Conservation (phyloP, 2,329 filamentous ascomycete genomes). For the Claviceps africana region DNA sequence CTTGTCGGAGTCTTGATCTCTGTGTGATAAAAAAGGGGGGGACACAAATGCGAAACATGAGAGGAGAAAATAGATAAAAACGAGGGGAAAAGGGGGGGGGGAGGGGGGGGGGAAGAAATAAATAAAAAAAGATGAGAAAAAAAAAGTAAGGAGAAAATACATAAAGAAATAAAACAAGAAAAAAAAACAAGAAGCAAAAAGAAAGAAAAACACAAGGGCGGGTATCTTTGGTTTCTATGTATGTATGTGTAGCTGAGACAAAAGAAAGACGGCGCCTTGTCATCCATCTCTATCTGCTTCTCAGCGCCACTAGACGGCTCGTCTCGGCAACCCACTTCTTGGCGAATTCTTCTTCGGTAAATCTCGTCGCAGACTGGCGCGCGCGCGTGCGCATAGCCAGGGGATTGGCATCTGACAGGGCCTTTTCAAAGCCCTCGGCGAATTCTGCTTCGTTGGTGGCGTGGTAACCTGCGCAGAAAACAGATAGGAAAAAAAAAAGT, state of each 20-base stretch:
- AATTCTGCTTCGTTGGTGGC: slow-evolving; percentile 69
- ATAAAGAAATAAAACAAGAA: not conserved
- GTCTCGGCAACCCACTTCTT: slow-evolving; percentile 65
- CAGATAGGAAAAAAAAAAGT: not conserved
- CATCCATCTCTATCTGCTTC: slow-evolving; percentile 10
- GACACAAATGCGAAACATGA: not conserved
- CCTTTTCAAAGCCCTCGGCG: slow-evolving; percentile 64
- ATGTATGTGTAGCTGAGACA: not conserved
- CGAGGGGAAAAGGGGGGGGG: not conserved
- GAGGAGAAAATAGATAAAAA: not conserved
- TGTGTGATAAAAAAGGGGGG: too few species aligned
- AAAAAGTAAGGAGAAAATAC: not conserved
- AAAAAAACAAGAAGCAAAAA: not conserved
- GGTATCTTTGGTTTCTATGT: slow-evolving; percentile 24
- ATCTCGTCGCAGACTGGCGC: slow-evolving; percentile 63
- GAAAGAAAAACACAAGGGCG: slow-evolving; percentile 8
- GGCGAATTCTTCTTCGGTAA: slow-evolving; percentile 77
- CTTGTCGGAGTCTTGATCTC: too few species aligned
- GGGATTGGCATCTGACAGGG: slow-evolving; percentile 57
- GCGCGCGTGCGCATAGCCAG: slow-evolving; percentile 64
- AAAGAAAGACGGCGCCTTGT: slow-evolving; percentile 4
- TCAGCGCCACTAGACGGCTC: slow-evolving; percentile 49
- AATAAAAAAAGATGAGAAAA: not conserved
- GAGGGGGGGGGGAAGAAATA: too few species aligned
- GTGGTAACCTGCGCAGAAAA: slow-evolving; percentile 52